These are phyloP conservation scores for Schizopora paradoxa DNA, from an alignment of 1,284 basidiomycete genomes.

Conservation along the genomic window DNA sequence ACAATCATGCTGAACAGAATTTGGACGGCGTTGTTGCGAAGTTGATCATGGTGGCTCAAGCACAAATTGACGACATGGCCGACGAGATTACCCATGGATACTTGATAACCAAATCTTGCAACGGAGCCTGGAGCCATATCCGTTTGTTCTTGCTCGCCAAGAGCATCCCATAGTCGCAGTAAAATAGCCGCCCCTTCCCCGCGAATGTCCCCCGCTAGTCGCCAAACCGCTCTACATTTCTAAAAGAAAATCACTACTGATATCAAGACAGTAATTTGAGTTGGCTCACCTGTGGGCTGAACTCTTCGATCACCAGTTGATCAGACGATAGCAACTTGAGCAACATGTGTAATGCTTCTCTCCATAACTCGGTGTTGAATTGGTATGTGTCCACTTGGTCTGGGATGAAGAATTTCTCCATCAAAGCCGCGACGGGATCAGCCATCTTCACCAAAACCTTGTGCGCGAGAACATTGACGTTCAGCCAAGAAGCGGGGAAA, in stretches of 20 bases:
- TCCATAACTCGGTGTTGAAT: conserved; percentile 83
- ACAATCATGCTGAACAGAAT: conserved; percentile 97
- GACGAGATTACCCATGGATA: conserved; percentile 79
- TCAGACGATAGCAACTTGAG: conserved; percentile 85
- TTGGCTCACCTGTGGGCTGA: conserved; percentile 75
- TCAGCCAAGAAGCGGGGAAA: conserved; percentile 90
- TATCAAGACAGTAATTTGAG: neutral
- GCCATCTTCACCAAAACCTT: conserved; percentile 86
- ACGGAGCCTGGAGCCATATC: conserved; percentile 43
- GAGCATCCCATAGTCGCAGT: conserved; percentile 80
- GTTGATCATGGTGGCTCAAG: conserved; percentile 89
- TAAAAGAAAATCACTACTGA: conserved; percentile 32
- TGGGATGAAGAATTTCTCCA: conserved; percentile 83
- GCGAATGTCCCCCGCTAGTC: conserved; percentile 89
- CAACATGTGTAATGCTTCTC: conserved; percentile 75
- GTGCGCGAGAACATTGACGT: conserved; percentile 86
- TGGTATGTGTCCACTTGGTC: conserved; percentile 51
- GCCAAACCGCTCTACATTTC: conserved; percentile 94
- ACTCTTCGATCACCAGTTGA: conserved; percentile 91
- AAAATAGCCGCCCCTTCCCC: conserved; percentile 89
- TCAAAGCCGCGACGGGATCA: conserved; percentile 72
- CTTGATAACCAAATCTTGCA: conserved; percentile 70
- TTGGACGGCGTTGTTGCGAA: conserved; percentile 86
- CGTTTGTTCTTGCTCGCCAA: conserved; percentile 70
- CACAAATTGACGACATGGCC: conserved; percentile 91